Conservation (phyloP, 148 eudicot genomes). For the Vaccinium darrowii region DNA sequence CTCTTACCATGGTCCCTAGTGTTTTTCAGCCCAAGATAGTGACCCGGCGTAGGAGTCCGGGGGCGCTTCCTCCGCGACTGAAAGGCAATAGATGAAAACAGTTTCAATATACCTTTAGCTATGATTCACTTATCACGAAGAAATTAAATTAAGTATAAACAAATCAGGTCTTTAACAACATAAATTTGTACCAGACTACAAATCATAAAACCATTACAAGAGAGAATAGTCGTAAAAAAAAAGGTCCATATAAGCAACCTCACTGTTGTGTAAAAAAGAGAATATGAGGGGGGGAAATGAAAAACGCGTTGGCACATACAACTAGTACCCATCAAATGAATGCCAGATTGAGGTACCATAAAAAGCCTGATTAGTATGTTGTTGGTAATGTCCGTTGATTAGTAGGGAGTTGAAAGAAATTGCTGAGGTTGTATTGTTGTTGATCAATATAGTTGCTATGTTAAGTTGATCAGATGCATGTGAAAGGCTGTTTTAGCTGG, state of each 20-base stretch:
- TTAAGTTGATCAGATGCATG: slow-evolving; percentile 90
- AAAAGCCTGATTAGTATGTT: slow-evolving; percentile 76
- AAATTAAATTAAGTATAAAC: not conserved
- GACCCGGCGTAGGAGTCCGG: slow-evolving; percentile 98
- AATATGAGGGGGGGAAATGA: not conserved
- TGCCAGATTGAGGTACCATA: slow-evolving; percentile 84
- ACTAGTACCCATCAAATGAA: slow-evolving; percentile 40
- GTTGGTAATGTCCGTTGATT: slow-evolving; percentile 92
- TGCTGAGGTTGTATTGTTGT: slow-evolving; percentile 92
- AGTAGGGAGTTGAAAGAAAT: slow-evolving; percentile 92
- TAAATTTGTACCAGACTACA: not conserved
- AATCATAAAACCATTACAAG: not conserved
- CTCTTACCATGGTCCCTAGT: slow-evolving; percentile 53
- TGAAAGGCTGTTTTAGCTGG: slow-evolving; percentile 89
- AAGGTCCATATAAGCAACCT: slow-evolving; percentile 10
- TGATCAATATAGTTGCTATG: slow-evolving; percentile 91
- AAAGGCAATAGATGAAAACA: slow-evolving; percentile 23
- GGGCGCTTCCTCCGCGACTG: slow-evolving; percentile 98
- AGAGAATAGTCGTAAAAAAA: not conserved
- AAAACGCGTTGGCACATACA: slow-evolving; percentile 24
- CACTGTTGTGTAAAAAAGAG: not conserved
- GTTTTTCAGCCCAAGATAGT: slow-evolving; percentile 86
- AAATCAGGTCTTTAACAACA: not conserved
- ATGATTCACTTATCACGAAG: not conserved
- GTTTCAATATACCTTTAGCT: slow-evolving; percentile 4